phyloP scores from a whole-genome alignment of 2,329 filamentous ascomycete genomes.

The Penicillium hordei region DNA sequence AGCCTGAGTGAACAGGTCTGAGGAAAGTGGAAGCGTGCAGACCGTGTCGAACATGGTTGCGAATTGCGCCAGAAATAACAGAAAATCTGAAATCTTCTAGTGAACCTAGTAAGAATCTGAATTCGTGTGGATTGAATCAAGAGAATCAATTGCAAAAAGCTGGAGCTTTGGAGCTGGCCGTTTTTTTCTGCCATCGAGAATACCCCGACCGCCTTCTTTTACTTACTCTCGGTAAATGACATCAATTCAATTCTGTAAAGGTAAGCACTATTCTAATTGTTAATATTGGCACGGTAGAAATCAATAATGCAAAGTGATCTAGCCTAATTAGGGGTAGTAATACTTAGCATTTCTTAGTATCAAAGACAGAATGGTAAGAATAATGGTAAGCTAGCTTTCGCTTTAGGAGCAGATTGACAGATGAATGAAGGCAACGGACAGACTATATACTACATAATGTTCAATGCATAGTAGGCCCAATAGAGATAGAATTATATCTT shows the following conservation, averaged over 20 bases:
- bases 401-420: too few species aligned
- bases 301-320: too few species aligned
- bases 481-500: too few species aligned
- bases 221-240: constrained; percentile 5
- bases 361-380: too few species aligned
- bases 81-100: not conserved
- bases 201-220: constrained; percentile 15
- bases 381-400: too few species aligned
- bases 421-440: too few species aligned
- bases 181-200: constrained; percentile 24
- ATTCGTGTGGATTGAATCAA: not conserved
- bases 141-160: not conserved
- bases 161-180: constrained; percentile 15
- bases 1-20: constrained; percentile 85
- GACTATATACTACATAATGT: too few species aligned
- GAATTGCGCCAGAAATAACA: not conserved
- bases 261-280: too few species aligned
- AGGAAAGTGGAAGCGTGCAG: constrained; percentile 80
- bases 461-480: too few species aligned
- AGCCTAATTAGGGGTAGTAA: too few species aligned
- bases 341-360: too few species aligned
- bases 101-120: not conserved
- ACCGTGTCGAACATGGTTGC: constrained; percentile 80
- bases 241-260: constrained; percentile 8
- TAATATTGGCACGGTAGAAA: too few species aligned